Evolutionary conservation across 352 stramenopile genomes (phyloP).

Genomic region (Pythium rhizo-oryzae): DNA sequence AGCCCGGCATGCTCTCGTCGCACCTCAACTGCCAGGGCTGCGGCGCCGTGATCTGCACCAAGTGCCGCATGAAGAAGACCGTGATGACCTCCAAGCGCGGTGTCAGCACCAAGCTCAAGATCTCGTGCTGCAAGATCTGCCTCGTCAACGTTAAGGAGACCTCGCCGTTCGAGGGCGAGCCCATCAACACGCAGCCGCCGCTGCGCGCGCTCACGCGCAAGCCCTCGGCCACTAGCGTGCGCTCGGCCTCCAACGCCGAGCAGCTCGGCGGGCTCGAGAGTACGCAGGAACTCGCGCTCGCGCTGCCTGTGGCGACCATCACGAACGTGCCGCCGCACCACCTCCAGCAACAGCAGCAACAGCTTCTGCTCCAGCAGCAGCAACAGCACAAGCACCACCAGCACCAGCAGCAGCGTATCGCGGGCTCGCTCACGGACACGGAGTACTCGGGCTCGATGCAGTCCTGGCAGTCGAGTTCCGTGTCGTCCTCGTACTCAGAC

Average conservation of each 20-base stretch:
- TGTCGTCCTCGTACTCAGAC: slow-evolving; percentile 59
- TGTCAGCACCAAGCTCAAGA: slow-evolving; percentile 45
- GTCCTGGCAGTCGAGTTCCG: slow-evolving; percentile 60
- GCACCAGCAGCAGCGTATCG: slow-evolving; percentile 10
- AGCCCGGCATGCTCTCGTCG: slow-evolving; percentile 54
- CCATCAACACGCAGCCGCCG: slow-evolving; percentile 33
- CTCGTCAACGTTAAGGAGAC: slow-evolving; percentile 68
- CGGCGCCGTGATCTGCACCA: slow-evolving; percentile 71
- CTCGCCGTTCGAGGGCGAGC: slow-evolving; percentile 63
- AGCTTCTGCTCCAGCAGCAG: background rate
- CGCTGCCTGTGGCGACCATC: slow-evolving; percentile 16
- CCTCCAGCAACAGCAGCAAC: background rate
- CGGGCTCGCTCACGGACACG: slow-evolving; percentile 50
- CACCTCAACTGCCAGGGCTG: slow-evolving; percentile 65
- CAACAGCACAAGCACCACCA: background rate
- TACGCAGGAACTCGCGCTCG: slow-evolving; percentile 21
- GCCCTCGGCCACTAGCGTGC: slow-evolving; percentile 2
- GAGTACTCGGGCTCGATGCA: slow-evolving; percentile 61
- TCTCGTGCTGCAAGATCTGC: slow-evolving; percentile 75
- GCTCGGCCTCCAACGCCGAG: background rate
- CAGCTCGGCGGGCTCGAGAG: slow-evolving; percentile 1
- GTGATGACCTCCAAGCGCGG: slow-evolving; percentile 49
- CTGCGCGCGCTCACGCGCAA: slow-evolving; percentile 37
- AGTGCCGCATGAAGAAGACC: slow-evolving; percentile 68
- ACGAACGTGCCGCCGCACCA: background rate